Evolutionary conservation across 768 basidiomycete species (phyloP), one percentile per base, ranked within the genome.

Genomic region (Terana coerulea): DNA sequence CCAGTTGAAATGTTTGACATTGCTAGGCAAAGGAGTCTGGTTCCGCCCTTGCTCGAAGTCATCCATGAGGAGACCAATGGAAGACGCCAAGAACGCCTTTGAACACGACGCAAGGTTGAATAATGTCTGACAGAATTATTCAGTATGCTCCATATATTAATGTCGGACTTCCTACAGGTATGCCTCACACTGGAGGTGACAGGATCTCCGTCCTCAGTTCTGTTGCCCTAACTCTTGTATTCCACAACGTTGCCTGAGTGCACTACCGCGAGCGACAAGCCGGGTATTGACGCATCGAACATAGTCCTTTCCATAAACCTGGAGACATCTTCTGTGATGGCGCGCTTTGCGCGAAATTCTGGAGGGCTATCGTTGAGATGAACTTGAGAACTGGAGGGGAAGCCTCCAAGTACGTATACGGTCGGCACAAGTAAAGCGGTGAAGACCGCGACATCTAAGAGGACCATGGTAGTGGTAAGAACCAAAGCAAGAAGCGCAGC

Each of bases 41-140:
- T 68, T 66, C 17, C 57, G 50, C 1, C 61, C 67, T 17, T 49
- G 37, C 25, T 59, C 59, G 49, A 56, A 65, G 51, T 68, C 64
- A n/a, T 66, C 64, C 40, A 67, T 66, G 10, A 68, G 61, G 17
- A 67, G 51, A 1, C 67, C 66, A 22, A 68, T 37, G 8, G 61
- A 40, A 17, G 48, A 44, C 1, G 61, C 51, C 3, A 63, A 49
- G 53, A 68, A 68, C 1, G 63, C 64, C 48, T 69, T 69, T 3
- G 64, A 67, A 56, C 59, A 61, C 2, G 67, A 67, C 10, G 49
- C 67, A 10, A 68, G 54, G 36, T 19, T 39, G 41, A 65, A 68
- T 3, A 66, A 44, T 0, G 67, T 65, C 67, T 69, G 28, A 14
- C n/a, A 22, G 25, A 35, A 14, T 24, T n/a, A n/a, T 29, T 49